These are phyloP conservation scores for Zychaea mexicana DNA, from an alignment of 371 early-diverging fungal species.

Conservation along the genomic window DNA sequence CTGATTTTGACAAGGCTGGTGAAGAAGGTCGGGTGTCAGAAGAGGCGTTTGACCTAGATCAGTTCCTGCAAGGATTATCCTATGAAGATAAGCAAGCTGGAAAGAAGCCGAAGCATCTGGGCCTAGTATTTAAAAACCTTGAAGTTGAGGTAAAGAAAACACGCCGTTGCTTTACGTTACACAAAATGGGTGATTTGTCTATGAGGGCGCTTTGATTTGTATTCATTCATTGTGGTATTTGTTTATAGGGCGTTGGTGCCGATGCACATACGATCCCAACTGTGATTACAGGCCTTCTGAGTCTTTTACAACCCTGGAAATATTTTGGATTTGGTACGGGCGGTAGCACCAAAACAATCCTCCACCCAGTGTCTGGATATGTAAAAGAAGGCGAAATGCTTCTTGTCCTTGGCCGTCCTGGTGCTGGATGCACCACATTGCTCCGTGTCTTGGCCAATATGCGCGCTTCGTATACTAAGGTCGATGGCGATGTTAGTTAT, in stretches of 20 bases:
- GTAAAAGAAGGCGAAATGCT: constrained; percentile 73
- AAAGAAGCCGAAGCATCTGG: constrained; percentile 37
- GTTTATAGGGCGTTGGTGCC: constrained; percentile 35
- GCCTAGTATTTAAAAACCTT: constrained; percentile 53
- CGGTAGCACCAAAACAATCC: constrained; percentile 29
- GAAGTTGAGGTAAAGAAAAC: constrained; percentile 35
- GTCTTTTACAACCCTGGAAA: constrained; percentile 32
- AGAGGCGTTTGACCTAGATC: constrained; percentile 35
- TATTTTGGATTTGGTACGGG: constrained; percentile 16
- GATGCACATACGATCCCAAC: constrained; percentile 42
- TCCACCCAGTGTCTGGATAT: constrained; percentile 61
- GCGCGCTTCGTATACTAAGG: constrained; percentile 54
- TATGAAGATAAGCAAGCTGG: constrained; percentile 15
- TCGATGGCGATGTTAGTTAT: constrained; percentile 59
- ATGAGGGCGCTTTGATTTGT: background rate
- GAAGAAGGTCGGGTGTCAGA: constrained; percentile 15
- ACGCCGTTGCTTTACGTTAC: background rate
- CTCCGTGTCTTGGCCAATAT: constrained; percentile 68
- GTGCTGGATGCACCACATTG: constrained; percentile 70
- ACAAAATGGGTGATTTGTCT: background rate
- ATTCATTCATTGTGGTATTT: background rate
- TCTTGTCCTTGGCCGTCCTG: constrained; percentile 72
- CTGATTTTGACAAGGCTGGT: constrained; percentile 12
- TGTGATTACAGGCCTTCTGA: constrained; percentile 15
- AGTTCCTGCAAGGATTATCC: constrained; percentile 26